phyloP scores from a whole-genome alignment of 148 eudicot species.

The Dysphania ambrosioides region DNA sequence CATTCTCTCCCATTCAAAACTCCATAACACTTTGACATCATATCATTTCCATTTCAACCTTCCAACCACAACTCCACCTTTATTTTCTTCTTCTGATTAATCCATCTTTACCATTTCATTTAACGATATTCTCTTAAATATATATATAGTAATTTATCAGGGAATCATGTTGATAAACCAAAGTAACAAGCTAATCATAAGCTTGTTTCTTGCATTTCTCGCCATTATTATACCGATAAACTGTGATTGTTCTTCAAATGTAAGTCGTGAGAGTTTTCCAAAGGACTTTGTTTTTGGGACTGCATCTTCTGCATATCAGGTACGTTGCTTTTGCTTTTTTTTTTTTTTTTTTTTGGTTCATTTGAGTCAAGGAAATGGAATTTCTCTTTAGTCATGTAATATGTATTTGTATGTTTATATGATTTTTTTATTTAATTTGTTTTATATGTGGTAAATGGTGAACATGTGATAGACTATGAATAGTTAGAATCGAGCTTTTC shows the following conservation, averaged over 20 bases:
- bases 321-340: no score
- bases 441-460: not conserved
- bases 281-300: conserved; percentile 58
- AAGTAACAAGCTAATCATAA: not conserved
- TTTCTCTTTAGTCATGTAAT: conserved; percentile 24
- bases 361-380: not conserved
- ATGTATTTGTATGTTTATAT: not conserved
- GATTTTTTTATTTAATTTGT: no score
- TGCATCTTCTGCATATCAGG: conserved; percentile 64
- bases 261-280: conserved; percentile 52
- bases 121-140: not conserved
- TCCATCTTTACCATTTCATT: no score
- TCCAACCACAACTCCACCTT: not conserved
- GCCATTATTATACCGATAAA: not conserved
- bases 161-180: not conserved
- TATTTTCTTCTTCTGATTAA: no score
- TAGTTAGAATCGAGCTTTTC: no score
- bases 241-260: conserved; percentile 28
- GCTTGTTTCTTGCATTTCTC: not conserved
- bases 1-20: no score
- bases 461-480: not conserved
- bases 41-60: not conserved
- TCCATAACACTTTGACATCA: no score
- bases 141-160: no score
- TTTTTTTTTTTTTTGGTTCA: not conserved